phyloP scores from a whole-genome alignment of 805 yeast genomes.

The Yarrowia porcina region DNA sequence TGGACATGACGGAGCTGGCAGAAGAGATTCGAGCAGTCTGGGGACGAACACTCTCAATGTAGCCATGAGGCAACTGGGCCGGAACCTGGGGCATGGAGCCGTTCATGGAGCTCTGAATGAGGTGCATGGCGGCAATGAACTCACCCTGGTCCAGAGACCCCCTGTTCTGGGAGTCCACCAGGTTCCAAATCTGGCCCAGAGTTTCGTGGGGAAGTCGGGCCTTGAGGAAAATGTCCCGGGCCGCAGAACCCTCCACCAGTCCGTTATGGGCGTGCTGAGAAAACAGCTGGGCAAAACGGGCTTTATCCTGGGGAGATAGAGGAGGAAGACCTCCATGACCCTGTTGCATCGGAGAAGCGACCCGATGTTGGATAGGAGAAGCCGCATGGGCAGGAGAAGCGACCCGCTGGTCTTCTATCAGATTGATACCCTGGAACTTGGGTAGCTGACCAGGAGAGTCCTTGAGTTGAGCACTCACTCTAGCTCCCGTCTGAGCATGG shows the following conservation, averaged over 20 bases:
- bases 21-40: constrained; percentile 24
- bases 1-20: constrained; percentile 14
- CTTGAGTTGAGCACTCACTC: constrained; percentile 53
- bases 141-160: constrained; percentile 73
- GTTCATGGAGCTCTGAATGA: constrained; percentile 76
- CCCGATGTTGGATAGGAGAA: constrained; percentile 35
- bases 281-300: constrained; percentile 49
- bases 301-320: constrained; percentile 38
- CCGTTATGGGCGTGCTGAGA: constrained; percentile 58
- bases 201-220: constrained; percentile 77
- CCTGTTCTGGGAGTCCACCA: constrained; percentile 71
- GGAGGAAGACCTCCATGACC: constrained; percentile 36
- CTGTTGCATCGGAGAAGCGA: constrained; percentile 33
- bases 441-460: constrained; percentile 61
- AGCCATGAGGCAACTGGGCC: constrained; percentile 42
- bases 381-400: constrained; percentile 30
- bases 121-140: constrained; percentile 90
- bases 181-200: constrained; percentile 83
- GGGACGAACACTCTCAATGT: constrained; percentile 7
- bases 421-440: constrained; percentile 45
- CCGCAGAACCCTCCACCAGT: constrained; percentile 69
- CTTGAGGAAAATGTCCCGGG: constrained; percentile 81
- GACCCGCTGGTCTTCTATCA: constrained; percentile 24
- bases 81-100: constrained; percentile 63
- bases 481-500: constrained; percentile 72